Evolutionary conservation across 1,139 yeast species (phyloP).

Genomic region (Hansenula lynferdii): DNA sequence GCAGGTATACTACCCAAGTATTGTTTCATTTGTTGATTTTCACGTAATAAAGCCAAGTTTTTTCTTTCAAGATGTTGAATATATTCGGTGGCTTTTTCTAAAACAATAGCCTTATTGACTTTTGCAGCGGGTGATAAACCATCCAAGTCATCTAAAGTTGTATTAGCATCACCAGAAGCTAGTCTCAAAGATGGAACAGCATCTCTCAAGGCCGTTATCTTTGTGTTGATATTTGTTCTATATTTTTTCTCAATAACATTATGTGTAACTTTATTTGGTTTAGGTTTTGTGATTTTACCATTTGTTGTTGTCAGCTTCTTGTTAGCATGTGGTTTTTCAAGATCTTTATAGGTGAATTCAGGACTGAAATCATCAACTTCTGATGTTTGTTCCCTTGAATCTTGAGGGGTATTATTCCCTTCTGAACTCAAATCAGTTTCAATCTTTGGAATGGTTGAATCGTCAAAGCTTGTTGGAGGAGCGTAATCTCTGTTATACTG

Average conservation of each 20-base stretch:
- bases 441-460: not conserved
- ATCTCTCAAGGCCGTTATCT: conserved; percentile 59
- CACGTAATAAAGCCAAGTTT: conserved; percentile 49
- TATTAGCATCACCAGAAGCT: conserved; percentile 22
- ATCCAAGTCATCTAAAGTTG: conserved; percentile 44
- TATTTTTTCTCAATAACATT: conserved; percentile 74
- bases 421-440: not conserved
- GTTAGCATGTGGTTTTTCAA: not conserved
- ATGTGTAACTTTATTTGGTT: conserved; percentile 59
- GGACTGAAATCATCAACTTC: not conserved
- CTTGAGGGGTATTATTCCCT: not conserved
- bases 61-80: conserved; percentile 76
- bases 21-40: conserved; percentile 46
- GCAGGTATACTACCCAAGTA: conserved; percentile 11
- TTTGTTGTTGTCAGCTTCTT: not conserved
- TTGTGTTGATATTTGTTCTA: conserved; percentile 66
- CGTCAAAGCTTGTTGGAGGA: too few species aligned
- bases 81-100: conserved; percentile 87
- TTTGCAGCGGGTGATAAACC: conserved; percentile 84
- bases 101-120: conserved; percentile 81
- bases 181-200: conserved; percentile 59
- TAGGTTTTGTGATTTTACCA: conserved; percentile 13
- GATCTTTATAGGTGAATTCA: too few species aligned
- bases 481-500: too few species aligned
- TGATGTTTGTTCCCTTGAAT: not conserved